These are phyloP conservation scores for Chaetomiaceae sp. DNA, from an alignment of 2,329 filamentous ascomycete genomes.

Conservation along the genomic window DNA sequence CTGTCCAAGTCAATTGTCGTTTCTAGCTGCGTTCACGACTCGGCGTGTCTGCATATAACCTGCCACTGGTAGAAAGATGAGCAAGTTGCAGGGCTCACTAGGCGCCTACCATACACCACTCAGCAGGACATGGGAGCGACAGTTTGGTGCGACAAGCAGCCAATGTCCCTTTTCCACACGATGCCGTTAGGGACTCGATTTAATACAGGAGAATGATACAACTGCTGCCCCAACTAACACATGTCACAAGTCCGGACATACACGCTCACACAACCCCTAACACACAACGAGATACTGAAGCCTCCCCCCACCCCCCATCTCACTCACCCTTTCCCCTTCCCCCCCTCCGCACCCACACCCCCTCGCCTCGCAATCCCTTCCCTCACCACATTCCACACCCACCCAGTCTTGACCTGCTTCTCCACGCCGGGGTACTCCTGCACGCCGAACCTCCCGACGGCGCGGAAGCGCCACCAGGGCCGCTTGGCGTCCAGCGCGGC, in stretches of 20 bases:
- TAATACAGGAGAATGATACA: no score
- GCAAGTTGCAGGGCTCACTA: no score
- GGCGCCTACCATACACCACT: no score
- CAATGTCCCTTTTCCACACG: no score
- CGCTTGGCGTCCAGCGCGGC: constrained; percentile 15
- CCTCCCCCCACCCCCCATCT: not conserved
- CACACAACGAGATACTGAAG: not conserved
- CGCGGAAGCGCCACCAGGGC: constrained; percentile 34
- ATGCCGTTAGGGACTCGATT: no score
- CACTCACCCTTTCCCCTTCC: not conserved
- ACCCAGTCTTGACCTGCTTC: constrained; percentile 25
- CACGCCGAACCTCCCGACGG: constrained; percentile 33
- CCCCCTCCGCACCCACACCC: not conserved
- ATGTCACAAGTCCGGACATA: not conserved
- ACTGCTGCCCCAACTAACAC: no score
- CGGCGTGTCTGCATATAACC: no score
- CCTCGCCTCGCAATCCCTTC: constrained; percentile 21
- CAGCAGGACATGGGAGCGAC: no score
- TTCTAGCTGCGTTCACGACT: no score
- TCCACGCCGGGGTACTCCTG: constrained; percentile 24
- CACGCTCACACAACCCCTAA: not conserved
- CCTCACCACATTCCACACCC: constrained; percentile 33
- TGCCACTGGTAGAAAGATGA: no score
- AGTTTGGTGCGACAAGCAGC: no score
- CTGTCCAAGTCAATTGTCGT: no score